Evolutionary conservation across 202 grass and related monocot genomes (phyloP), one percentile per base, ranked within the genome.

Genomic region (Alloteropsis angusta): DNA sequence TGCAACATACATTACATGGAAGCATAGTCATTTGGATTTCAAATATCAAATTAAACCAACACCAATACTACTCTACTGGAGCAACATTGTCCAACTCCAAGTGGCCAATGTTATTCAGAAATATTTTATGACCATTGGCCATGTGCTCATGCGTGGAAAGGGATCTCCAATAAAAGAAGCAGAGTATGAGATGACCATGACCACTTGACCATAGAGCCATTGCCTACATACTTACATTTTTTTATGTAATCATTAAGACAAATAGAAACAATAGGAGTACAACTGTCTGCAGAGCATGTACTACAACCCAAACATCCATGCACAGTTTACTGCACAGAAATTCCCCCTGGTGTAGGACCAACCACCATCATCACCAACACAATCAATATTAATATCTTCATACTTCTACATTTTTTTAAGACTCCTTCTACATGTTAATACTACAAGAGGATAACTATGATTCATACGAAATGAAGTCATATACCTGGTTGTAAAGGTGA

Each of bases 401-500:
- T 32, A 69, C 15, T 46, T 4, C 3, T 26, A 32, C 11, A 4
- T 73, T 73, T 54, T 7, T 39, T 35, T 2, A 35, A 35, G 7
- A 71, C 4, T 17, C 44, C 4, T 49, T 39, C n/a, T 58, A 28
- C 22, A 65, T 18, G 15, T 41, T 44, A 74, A 69, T 17, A 68
- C 5, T 36, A 44, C 30, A 43, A 16, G 42, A 72, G 16, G 13
- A 37, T 46, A 38, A 41, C 8, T 6, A 41, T 8, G 48, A 63
- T 23, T 30, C 19, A 63, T 19, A 71, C 52, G 44, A 25, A 39
- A 46, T 60, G 25, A 7, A 79, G 22, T 14, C 83, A 77, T 14
- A 75, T 95, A 99, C 96, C 92, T 99, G 96, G 73, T 99, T 99
- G 73, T 99, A 99, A 41, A 99, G 96, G 61, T 99, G 96, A 82